Percentiles rank a stretch among this genome's conserved stretches.
Evolutionary conservation across 768 basidiomycete genomes (phyloP).

Genomic region (Auriscalpium vulgare): DNA sequence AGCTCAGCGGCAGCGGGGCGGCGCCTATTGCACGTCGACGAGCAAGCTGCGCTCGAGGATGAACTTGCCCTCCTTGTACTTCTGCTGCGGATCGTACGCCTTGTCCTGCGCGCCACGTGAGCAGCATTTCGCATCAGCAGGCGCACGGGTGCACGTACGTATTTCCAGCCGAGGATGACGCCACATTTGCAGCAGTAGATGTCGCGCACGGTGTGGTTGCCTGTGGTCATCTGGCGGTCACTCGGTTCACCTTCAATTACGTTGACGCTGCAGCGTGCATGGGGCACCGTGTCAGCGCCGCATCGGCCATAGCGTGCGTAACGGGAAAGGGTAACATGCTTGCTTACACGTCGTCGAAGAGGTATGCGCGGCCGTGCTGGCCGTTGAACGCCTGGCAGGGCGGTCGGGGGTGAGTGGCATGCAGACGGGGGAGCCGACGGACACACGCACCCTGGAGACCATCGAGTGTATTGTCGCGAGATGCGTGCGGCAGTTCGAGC

Average conservation of each 20-base stretch:
- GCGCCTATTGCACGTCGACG: constrained; percentile 67
- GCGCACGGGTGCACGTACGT: constrained; percentile 48
- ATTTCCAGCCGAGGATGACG: constrained; percentile 93
- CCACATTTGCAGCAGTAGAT: constrained; percentile 91
- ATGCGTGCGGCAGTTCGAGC: constrained; percentile 80
- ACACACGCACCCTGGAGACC: constrained; percentile 71
- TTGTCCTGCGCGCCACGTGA: constrained; percentile 53
- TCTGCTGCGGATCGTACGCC: constrained; percentile 84
- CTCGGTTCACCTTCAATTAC: constrained; percentile 82
- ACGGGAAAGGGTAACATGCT: background rate
- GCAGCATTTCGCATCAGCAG: background rate
- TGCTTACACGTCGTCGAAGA: constrained; percentile 89
- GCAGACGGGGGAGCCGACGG: background rate
- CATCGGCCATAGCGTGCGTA: background rate
- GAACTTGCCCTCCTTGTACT: constrained; percentile 98
- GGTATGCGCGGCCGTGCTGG: constrained; percentile 90
- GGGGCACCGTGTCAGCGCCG: constrained; percentile 10
- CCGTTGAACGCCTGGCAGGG: constrained; percentile 83
- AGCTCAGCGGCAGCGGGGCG: constrained; percentile 4
- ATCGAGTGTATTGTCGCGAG: constrained; percentile 87
- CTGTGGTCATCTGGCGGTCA: constrained; percentile 95
- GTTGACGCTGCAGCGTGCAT: constrained; percentile 60
- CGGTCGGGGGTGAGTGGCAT: constrained; percentile 4
- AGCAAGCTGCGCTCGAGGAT: constrained; percentile 93
- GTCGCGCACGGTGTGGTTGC: constrained; percentile 92